Conservation (phyloP, 2,329 filamentous ascomycete genomes). For the Aspergillus alliaceus region DNA sequence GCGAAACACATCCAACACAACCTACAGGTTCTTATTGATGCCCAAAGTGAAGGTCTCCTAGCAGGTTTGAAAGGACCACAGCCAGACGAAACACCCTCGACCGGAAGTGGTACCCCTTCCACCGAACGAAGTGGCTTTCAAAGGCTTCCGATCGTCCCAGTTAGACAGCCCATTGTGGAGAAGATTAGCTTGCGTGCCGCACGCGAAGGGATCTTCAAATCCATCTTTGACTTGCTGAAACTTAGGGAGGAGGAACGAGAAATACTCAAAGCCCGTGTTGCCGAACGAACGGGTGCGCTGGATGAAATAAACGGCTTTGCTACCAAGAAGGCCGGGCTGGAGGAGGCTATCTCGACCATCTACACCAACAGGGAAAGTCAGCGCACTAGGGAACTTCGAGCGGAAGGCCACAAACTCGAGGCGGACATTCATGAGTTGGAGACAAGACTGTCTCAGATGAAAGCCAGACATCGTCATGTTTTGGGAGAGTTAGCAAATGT, state of each 20-base stretch:
- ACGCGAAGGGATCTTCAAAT: constrained; percentile 56
- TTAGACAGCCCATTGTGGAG: constrained; percentile 41
- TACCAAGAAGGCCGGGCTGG: constrained; percentile 50
- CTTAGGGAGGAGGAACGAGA: constrained; percentile 59
- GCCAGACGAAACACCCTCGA: constrained; percentile 46
- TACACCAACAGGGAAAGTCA: constrained; percentile 47
- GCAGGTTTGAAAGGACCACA: constrained; percentile 45
- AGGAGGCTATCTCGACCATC: constrained; percentile 52
- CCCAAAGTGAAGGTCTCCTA: constrained; percentile 59
- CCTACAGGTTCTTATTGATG: constrained; percentile 60
- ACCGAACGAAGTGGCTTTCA: constrained; percentile 31
- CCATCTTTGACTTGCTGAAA: constrained; percentile 56
- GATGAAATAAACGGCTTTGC: constrained; percentile 53
- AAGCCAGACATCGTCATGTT: constrained; percentile 54
- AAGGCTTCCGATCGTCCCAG: constrained; percentile 37
- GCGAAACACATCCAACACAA: constrained; percentile 57
- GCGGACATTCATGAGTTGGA: constrained; percentile 60
- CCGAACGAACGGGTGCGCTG: constrained; percentile 48
- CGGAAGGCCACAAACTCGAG: constrained; percentile 54
- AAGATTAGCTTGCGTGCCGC: constrained; percentile 55
- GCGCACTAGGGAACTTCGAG: constrained; percentile 46
- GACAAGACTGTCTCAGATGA: constrained; percentile 56
- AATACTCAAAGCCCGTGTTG: constrained; percentile 48
- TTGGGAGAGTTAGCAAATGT: constrained; percentile 52
- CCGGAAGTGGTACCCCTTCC: constrained; percentile 44